A percentile compares a stretch with the other conserved stretches of the same genome.
Evolutionary conservation across 108 stramenopile species (phyloP).

Genomic region (Conticribra weissflogii): DNA sequence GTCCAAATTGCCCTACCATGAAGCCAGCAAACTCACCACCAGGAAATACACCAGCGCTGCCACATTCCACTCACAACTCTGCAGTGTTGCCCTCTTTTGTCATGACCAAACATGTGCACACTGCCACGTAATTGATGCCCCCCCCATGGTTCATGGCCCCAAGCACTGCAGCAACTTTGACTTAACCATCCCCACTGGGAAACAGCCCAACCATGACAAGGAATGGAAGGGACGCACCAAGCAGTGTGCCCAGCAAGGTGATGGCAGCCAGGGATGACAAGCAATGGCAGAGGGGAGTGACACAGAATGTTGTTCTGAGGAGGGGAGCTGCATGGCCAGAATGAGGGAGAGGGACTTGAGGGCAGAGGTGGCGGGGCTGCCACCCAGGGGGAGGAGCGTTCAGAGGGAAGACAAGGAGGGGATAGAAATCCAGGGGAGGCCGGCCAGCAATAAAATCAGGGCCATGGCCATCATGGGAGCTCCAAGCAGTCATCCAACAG

Average conservation of each 20-base stretch:
- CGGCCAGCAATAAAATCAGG: conserved; percentile 66
- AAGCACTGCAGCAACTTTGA: conserved; percentile 71
- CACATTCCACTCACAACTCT: conserved; percentile 72
- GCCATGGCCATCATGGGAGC: conserved; percentile 87
- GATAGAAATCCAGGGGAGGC: conserved; percentile 54
- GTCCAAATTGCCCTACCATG: conserved; percentile 52
- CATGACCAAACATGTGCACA: conserved; percentile 55
- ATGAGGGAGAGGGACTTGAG: conserved; percentile 46
- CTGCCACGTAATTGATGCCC: conserved; percentile 86
- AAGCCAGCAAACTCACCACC: conserved; percentile 56
- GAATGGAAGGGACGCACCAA: conserved; percentile 64
- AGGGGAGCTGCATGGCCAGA: conserved; percentile 74
- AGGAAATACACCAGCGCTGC: conserved; percentile 85
- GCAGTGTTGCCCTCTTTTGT: conserved; percentile 71
- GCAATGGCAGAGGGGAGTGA: conserved; percentile 29
- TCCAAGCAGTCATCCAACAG: conserved; percentile 67
- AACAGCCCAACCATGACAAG: conserved; percentile 16
- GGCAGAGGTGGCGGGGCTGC: conserved; percentile 40
- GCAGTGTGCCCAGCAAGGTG: conserved; percentile 63
- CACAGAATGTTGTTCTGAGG: conserved; percentile 69
- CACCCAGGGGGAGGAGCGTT: conserved; percentile 58
- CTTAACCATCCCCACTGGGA: conserved; percentile 57
- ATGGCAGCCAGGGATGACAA: conserved; percentile 59
- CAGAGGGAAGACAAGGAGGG: conserved; percentile 6
- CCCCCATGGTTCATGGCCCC: conserved; percentile 87